Conservation (phyloP, 306 rosid genomes). For the Heteromeles arbutifolia region DNA sequence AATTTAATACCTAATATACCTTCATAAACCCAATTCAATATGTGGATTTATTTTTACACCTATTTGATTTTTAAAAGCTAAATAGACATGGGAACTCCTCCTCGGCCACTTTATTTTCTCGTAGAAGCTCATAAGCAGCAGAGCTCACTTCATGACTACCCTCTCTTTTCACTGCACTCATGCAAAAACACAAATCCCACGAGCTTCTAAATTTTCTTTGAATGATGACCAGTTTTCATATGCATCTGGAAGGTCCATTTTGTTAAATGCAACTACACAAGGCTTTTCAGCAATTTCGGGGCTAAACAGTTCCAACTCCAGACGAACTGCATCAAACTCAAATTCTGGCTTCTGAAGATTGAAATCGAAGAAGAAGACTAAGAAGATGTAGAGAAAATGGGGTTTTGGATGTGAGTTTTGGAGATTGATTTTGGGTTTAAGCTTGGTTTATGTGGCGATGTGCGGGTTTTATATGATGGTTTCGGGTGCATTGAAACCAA, state of each 20-base stretch:
- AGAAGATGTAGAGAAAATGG: too few species aligned
- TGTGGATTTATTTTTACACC: too few species aligned
- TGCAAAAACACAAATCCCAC: constrained; percentile 67
- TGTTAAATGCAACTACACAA: constrained; percentile 75
- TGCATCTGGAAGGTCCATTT: constrained; percentile 98
- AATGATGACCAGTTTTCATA: constrained; percentile 72
- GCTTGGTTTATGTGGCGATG: too few species aligned
- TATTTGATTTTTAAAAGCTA: too few species aligned
- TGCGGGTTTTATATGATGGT: too few species aligned
- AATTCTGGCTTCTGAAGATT: constrained; percentile 91
- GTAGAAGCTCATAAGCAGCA: constrained; percentile 63
- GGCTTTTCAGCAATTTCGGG: constrained; percentile 94
- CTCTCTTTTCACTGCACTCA: constrained; percentile 78
- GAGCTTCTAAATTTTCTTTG: constrained; percentile 59
- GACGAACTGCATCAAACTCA: constrained; percentile 89
- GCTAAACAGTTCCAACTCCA: constrained; percentile 79
- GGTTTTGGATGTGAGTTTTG: too few species aligned
- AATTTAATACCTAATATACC: too few species aligned
- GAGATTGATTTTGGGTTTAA: too few species aligned
- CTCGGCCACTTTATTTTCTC: constrained; percentile 38
- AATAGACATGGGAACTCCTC: constrained; percentile 59
- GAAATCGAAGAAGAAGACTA: too few species aligned
- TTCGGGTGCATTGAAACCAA: too few species aligned
- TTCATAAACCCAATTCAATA: too few species aligned
- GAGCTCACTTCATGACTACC: constrained; percentile 69